phyloP scores from a whole-genome alignment of 495 filamentous ascomycete species.

The Lineolata rhizophorae region DNA sequence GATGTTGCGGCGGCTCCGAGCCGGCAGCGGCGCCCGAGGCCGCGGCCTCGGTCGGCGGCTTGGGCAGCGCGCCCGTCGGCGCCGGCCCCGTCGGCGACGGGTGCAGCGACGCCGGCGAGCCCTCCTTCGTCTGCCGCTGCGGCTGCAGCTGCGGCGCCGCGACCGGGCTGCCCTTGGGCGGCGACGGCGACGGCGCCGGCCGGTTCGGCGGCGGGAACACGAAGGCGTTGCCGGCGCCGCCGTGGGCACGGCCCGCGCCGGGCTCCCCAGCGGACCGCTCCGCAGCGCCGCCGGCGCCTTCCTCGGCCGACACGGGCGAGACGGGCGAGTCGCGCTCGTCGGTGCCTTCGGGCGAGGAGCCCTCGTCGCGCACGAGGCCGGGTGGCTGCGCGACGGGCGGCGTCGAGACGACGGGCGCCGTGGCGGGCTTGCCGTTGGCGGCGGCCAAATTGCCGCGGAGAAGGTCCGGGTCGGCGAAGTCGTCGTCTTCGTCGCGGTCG shows the following conservation, averaged over 20 bases:
- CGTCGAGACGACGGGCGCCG: not conserved
- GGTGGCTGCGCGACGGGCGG: not conserved
- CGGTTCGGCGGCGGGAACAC: constrained; percentile 6
- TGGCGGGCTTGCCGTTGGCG: constrained; percentile 2
- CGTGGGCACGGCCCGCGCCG: not conserved
- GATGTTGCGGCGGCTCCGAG: not conserved
- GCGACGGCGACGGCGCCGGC: constrained; percentile 7
- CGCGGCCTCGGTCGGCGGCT: not conserved
- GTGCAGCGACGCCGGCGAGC: not conserved
- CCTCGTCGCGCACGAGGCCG: not conserved
- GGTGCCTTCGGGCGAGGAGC: not conserved
- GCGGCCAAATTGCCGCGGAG: constrained; percentile 5
- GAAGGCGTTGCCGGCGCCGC: constrained; percentile 1
- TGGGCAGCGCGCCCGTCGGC: not conserved
- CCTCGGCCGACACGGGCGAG: not conserved
- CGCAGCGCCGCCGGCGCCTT: not conserved
- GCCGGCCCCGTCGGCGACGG: not conserved
- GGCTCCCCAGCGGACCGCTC: constrained; percentile 3
- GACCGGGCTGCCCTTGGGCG: not conserved
- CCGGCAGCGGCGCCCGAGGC: not conserved
- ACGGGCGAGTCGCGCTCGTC: not conserved
- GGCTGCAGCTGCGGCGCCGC: not conserved
- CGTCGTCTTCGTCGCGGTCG: constrained; percentile 10
- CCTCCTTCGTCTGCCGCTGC: not conserved
- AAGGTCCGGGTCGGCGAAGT: constrained; percentile 11